Evolutionary conservation across 2,329 filamentous ascomycete species (phyloP).

Genomic region (Microsporum audouinii): DNA sequence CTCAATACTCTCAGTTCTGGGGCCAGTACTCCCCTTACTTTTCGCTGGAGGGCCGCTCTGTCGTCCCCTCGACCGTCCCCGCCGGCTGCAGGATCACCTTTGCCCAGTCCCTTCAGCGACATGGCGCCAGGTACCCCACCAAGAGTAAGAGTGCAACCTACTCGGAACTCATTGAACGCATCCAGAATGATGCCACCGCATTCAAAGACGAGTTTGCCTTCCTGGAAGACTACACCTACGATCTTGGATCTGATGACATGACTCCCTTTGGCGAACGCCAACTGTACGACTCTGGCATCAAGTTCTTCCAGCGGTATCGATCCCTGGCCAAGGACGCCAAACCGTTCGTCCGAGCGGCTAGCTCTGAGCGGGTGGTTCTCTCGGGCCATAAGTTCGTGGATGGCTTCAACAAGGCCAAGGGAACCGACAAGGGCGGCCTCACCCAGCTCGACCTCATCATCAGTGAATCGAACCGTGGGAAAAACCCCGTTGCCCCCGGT

Average conservation of each 20-base stretch:
- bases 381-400: conserved; percentile 65
- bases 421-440: conserved; percentile 34
- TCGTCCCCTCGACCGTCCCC: conserved; percentile 51
- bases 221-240: conserved; percentile 59
- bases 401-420: conserved; percentile 55
- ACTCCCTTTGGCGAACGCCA: conserved; percentile 57
- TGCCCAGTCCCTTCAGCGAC: conserved; percentile 68
- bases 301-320: conserved; percentile 64
- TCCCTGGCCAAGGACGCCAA: conserved; percentile 45
- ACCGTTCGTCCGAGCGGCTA: conserved; percentile 63
- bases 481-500: conserved; percentile 73
- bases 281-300: conserved; percentile 61
- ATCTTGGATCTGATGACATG: conserved; percentile 57
- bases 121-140: conserved; percentile 76
- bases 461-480: conserved; percentile 52
- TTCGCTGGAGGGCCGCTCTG: conserved; percentile 49
- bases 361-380: conserved; percentile 57
- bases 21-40: conserved; percentile 85
- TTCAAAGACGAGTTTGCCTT: conserved; percentile 59
- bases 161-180: conserved; percentile 49
- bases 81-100: conserved; percentile 63
- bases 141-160: conserved; percentile 54
- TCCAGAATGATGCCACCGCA: conserved; percentile 46
- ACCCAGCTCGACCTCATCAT: conserved; percentile 53
- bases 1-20: conserved; percentile 54